A percentile compares a stretch with the other conserved stretches of the same genome.
Evolutionary conservation across 257 asterid genomes (phyloP).

Genomic region (Salvia splendens): DNA sequence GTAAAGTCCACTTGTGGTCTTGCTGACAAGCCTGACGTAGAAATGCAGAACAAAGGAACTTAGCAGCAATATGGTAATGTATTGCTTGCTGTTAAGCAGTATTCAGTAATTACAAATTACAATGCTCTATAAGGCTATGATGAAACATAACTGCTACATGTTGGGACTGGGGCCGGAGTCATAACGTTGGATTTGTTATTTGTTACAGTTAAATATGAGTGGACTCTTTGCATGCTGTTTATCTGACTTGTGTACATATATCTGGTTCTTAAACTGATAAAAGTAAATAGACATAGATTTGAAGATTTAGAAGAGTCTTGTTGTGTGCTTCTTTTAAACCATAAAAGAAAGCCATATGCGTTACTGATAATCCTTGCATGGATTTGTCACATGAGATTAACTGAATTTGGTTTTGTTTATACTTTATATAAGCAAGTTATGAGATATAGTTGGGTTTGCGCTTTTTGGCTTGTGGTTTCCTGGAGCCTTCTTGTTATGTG

Average conservation of each 20-base stretch:
- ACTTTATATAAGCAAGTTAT: background rate
- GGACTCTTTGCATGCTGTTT: background rate
- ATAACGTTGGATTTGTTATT: background rate
- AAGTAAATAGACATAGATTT: background rate
- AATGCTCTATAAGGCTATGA: background rate
- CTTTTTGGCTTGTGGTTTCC: slow-evolving; percentile 14
- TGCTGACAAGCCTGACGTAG: background rate
- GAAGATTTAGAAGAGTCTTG: background rate
- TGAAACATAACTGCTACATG: background rate
- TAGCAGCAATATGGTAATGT: background rate
- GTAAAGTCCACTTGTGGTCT: background rate
- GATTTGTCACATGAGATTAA: background rate
- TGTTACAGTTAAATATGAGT: background rate
- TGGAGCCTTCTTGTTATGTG: slow-evolving; percentile 5
- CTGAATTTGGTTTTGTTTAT: background rate
- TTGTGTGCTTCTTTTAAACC: background rate
- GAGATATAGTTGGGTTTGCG: background rate
- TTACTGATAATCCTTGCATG: background rate
- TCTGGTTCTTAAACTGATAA: background rate
- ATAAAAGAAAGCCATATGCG: too few relatives aligned
- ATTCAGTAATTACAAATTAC: background rate
- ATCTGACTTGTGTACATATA: background rate
- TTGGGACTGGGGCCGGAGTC: background rate
- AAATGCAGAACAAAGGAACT: background rate
- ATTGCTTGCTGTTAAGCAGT: background rate